Percentiles rank a stretch among this genome's conserved stretches.
Conservation (phyloP, 768 basidiomycete species). For the Lactifluus echinatus region DNA sequence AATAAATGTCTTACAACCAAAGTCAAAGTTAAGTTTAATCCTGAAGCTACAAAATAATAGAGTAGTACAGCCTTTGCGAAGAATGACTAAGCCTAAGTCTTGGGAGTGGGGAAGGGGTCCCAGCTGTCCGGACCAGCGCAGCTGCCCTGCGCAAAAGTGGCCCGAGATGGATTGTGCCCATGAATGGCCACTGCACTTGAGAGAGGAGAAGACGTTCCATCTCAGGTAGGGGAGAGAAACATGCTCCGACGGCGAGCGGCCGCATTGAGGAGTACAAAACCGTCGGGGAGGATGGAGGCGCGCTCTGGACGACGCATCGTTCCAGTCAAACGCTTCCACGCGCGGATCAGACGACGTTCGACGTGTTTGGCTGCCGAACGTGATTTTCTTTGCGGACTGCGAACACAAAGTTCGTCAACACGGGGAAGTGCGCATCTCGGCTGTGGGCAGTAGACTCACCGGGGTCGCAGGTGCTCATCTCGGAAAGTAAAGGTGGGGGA, state of each 20-base stretch:
- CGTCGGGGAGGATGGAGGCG: constrained; percentile 45
- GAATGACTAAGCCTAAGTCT: no score
- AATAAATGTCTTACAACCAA: neutral
- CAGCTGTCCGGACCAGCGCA: neutral
- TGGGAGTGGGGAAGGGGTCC: neutral
- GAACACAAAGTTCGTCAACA: neutral
- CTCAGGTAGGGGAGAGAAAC: neutral
- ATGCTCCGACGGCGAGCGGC: constrained; percentile 40
- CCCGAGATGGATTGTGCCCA: neutral
- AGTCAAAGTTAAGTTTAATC: neutral
- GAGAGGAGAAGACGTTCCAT: no score
- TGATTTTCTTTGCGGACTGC: neutral
- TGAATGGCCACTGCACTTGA: neutral
- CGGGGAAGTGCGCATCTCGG: neutral
- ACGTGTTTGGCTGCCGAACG: constrained; percentile 38
- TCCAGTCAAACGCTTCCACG: constrained; percentile 55
- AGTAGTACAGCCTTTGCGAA: neutral
- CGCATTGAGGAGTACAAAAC: constrained; percentile 53
- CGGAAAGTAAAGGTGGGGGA: neutral
- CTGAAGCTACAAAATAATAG: neutral
- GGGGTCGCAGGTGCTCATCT: constrained; percentile 6
- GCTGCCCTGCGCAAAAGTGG: neutral
- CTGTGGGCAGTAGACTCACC: neutral
- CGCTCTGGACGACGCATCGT: constrained; percentile 43
- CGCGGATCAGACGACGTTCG: constrained; percentile 48